A percentile compares a stretch with the other conserved stretches of the same genome.
Conservation (phyloP, 768 basidiomycete species). For the Macrocybe gigantea region DNA sequence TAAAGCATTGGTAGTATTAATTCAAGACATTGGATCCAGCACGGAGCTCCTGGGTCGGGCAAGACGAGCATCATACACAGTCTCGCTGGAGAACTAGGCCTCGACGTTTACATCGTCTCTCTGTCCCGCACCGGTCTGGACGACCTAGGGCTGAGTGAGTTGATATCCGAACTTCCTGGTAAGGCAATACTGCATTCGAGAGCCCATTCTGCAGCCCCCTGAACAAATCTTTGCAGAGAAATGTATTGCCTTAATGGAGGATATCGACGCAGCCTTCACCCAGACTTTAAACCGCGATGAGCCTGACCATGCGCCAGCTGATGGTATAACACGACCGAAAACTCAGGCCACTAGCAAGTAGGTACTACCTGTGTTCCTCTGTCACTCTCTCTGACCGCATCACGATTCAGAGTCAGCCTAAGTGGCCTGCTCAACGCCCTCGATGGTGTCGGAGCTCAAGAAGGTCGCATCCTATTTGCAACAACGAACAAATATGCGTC, state of each 20-base stretch:
- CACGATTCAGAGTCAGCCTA: slow-evolving; percentile 41
- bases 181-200: slow-evolving; percentile 1
- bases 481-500: slow-evolving; percentile 70
- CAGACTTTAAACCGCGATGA: slow-evolving; percentile 35
- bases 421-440: slow-evolving; percentile 76
- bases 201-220: slow-evolving; percentile 3
- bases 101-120: slow-evolving; percentile 70
- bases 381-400: background rate
- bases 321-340: slow-evolving; percentile 2
- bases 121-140: slow-evolving; percentile 60
- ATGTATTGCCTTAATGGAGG: slow-evolving; percentile 79
- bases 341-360: slow-evolving; percentile 13
- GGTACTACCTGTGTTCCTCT: background rate
- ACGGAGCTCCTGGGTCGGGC: slow-evolving; percentile 73
- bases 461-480: slow-evolving; percentile 78
- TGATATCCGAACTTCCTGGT: slow-evolving; percentile 61
- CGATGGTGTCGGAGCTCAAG: slow-evolving; percentile 74
- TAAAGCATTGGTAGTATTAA: background rate
- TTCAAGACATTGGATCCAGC: slow-evolving; percentile 23
- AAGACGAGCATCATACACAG: slow-evolving; percentile 77
- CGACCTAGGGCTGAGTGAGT: slow-evolving; percentile 49
- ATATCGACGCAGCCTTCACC: slow-evolving; percentile 75
- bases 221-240: slow-evolving; percentile 24
- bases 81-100: slow-evolving; percentile 70
- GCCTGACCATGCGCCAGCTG: background rate